Percentiles rank a stretch among this genome's conserved stretches.
Evolutionary conservation across 108 stramenopile species (phyloP).

Genomic region (Nitzschia putrida): DNA sequence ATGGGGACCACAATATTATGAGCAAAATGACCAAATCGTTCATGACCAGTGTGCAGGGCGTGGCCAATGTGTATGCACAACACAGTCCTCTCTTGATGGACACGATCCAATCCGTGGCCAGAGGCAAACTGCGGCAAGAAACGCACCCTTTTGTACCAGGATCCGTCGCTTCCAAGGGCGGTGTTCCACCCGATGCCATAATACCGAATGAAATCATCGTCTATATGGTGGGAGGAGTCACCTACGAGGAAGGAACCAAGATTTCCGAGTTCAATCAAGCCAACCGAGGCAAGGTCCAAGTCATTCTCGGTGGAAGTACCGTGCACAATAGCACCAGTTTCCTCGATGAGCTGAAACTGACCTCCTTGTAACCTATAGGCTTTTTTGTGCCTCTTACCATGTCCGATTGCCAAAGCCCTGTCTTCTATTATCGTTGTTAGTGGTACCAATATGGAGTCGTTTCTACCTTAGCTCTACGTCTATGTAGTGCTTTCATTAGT

Average conservation of each 20-base stretch:
- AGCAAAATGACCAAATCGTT: slow-evolving; percentile 91
- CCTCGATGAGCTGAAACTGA: slow-evolving; percentile 86
- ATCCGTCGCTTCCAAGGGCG: slow-evolving; percentile 18
- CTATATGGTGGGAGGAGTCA: slow-evolving; percentile 95
- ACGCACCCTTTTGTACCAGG: slow-evolving; percentile 79
- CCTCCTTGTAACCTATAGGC: slow-evolving; percentile 16
- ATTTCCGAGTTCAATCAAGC: slow-evolving; percentile 84
- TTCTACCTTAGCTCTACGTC: no score
- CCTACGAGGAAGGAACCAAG: slow-evolving; percentile 95
- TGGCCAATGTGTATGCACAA: slow-evolving; percentile 97
- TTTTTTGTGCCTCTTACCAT: no score
- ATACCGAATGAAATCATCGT: slow-evolving; percentile 84
- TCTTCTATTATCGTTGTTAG: no score
- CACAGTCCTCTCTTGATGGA: slow-evolving; percentile 94
- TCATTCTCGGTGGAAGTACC: slow-evolving; percentile 91
- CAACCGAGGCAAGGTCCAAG: slow-evolving; percentile 63
- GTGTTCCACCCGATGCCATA: slow-evolving; percentile 46
- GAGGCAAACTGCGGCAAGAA: slow-evolving; percentile 83
- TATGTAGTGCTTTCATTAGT: no score
- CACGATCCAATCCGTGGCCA: slow-evolving; percentile 77
- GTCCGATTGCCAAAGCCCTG: no score
- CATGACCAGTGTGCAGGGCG: slow-evolving; percentile 93
- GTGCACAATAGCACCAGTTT: slow-evolving; percentile 96
- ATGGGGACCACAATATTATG: slow-evolving; percentile 78
- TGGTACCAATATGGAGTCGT: no score